Percentiles rank a stretch among this genome's conserved stretches.
Conservation (phyloP, 2,329 filamentous ascomycete species). For the Aspergillus glaucus region DNA sequence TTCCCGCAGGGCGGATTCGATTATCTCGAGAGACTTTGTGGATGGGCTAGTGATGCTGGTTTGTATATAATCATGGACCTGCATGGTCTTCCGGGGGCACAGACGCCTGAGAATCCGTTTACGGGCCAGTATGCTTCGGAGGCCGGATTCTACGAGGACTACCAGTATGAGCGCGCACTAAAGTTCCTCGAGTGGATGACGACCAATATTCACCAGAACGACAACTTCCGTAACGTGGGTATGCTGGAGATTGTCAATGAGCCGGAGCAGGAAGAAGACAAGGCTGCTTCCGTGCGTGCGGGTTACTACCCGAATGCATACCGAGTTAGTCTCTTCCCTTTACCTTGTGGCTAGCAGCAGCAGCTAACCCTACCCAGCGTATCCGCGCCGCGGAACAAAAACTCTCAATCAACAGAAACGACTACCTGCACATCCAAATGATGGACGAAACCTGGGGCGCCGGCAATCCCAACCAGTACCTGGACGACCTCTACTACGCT, state of each 20-base stretch:
- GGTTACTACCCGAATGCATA: conserved; percentile 47
- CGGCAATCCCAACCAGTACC: conserved; percentile 45
- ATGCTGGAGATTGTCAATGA: conserved; percentile 57
- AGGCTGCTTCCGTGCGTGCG: conserved; percentile 31
- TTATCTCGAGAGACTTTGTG: conserved; percentile 43
- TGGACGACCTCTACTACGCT: conserved; percentile 40
- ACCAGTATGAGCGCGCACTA: conserved; percentile 52
- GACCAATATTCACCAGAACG: conserved; percentile 44
- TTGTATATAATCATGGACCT: conserved; percentile 52
- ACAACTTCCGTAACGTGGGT: conserved; percentile 50
- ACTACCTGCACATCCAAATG: conserved; percentile 49
- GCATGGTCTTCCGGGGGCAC: conserved; percentile 48
- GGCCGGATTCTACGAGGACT: conserved; percentile 52
- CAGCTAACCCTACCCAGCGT: conserved; percentile 12
- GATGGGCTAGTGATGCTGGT: conserved; percentile 44
- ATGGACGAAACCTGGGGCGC: conserved; percentile 53
- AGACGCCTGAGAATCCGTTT: conserved; percentile 42
- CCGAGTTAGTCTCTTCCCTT: conserved; percentile 16
- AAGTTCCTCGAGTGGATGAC: conserved; percentile 54
- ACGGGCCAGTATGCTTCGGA: conserved; percentile 40
- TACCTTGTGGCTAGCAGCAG: not conserved
- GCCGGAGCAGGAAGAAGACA: conserved; percentile 39
- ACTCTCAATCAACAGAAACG: conserved; percentile 37
- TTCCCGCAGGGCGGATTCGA: conserved; percentile 46
- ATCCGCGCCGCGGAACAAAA: conserved; percentile 47